Evolutionary conservation across 768 basidiomycete species (phyloP).

Genomic region (Boletus rubropictus): DNA sequence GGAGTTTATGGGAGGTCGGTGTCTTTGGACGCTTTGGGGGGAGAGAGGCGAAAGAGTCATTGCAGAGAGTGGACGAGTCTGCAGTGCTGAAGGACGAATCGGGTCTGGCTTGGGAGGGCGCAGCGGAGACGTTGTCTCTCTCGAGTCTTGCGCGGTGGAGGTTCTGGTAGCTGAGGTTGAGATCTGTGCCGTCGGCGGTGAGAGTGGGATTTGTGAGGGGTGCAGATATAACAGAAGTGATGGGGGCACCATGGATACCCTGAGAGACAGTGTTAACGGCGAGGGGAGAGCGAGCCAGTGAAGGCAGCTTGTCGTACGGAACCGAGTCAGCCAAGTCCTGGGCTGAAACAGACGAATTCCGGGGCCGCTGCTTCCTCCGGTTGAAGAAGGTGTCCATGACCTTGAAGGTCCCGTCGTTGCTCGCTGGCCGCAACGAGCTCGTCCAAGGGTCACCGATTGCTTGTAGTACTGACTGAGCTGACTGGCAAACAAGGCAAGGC

Average conservation of each 20-base stretch:
- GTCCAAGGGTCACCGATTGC: slow-evolving; percentile 2
- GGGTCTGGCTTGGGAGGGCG: slow-evolving; percentile 32
- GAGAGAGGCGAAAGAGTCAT: slow-evolving; percentile 40
- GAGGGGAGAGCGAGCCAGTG: slow-evolving; percentile 52
- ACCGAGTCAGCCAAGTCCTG: slow-evolving; percentile 65
- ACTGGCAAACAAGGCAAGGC: not conserved
- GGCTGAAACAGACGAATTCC: slow-evolving; percentile 55
- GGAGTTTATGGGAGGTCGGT: slow-evolving; percentile 31
- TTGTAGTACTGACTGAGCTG: not conserved
- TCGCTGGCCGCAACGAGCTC: slow-evolving; percentile 7
- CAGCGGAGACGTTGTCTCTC: slow-evolving; percentile 41
- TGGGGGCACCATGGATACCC: slow-evolving; percentile 39
- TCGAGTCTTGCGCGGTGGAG: slow-evolving; percentile 48
- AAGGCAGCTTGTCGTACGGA: slow-evolving; percentile 63
- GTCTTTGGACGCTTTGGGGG: slow-evolving; percentile 35
- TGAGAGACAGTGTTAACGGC: slow-evolving; percentile 52
- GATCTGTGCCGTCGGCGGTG: slow-evolving; percentile 63
- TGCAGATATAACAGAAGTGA: slow-evolving; percentile 54
- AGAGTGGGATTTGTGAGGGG: slow-evolving; percentile 81
- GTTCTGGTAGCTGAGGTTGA: slow-evolving; percentile 58
- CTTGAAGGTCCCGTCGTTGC: slow-evolving; percentile 12
- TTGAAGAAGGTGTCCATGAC: slow-evolving; percentile 65
- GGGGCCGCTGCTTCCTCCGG: slow-evolving; percentile 52
- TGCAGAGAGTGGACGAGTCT: slow-evolving; percentile 57
- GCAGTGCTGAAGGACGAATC: slow-evolving; percentile 50